These are phyloP conservation scores for Lachancea mirantina DNA, from an alignment of 805 yeast species.

Conservation along the genomic window DNA sequence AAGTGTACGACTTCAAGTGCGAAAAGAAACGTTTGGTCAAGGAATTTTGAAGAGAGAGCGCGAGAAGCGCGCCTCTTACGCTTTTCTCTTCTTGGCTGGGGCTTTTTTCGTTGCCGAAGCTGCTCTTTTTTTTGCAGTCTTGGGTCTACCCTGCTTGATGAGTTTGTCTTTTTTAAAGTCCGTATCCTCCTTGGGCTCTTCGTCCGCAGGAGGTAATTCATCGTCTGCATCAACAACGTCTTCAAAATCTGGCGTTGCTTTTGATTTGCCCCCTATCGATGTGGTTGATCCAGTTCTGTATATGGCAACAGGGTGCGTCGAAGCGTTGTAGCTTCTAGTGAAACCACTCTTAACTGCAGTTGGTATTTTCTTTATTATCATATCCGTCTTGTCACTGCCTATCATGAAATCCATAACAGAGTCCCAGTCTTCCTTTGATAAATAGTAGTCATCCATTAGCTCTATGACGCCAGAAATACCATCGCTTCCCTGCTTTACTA, in stretches of 20 bases:
- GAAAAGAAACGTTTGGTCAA: no score
- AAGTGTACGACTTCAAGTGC: no score
- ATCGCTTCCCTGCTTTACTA: slow-evolving; percentile 47
- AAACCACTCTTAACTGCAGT: slow-evolving; percentile 78
- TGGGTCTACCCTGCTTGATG: slow-evolving; percentile 27
- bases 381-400: slow-evolving; percentile 47
- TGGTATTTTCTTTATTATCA: slow-evolving; percentile 52
- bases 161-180: slow-evolving; percentile 34
- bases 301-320: slow-evolving; percentile 78
- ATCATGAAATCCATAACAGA: slow-evolving; percentile 74
- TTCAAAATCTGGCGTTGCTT: slow-evolving; percentile 31
- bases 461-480: slow-evolving; percentile 61
- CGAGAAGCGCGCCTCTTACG: no score
- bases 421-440: slow-evolving; percentile 93
- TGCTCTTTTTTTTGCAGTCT: slow-evolving; percentile 24
- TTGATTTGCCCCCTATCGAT: slow-evolving; percentile 18
- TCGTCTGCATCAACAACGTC: slow-evolving; percentile 33
- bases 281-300: slow-evolving; percentile 64
- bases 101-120: slow-evolving; percentile 17
- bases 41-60: no score
- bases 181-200: slow-evolving; percentile 24
- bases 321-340: slow-evolving; percentile 74
- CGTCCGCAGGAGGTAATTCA: slow-evolving; percentile 23
- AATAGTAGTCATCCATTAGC: slow-evolving; percentile 76
- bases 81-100: slow-evolving; percentile 7